Conservation (phyloP, 768 basidiomycete genomes). For the Boletus subcaerulescens region DNA sequence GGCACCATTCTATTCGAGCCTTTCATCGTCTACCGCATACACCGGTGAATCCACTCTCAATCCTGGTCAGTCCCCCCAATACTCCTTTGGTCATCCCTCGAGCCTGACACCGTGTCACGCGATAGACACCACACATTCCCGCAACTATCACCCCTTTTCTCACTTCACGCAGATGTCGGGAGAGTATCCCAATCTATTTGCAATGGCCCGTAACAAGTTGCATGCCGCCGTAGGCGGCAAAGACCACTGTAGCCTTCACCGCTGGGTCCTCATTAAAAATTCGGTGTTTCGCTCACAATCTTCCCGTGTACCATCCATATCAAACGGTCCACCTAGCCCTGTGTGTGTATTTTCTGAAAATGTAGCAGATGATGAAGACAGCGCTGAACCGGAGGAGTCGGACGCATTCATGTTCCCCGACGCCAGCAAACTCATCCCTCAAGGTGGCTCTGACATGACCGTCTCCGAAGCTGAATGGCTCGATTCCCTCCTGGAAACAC, state of each 20-base stretch:
- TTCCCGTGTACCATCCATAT: constrained; percentile 32
- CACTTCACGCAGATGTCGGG: constrained; percentile 42
- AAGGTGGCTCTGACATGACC: constrained; percentile 30
- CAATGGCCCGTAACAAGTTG: constrained; percentile 73
- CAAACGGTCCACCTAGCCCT: constrained; percentile 18
- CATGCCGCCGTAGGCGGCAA: constrained; percentile 56
- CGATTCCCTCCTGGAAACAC: constrained; percentile 72
- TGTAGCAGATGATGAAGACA: constrained; percentile 49
- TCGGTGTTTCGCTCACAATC: constrained; percentile 60
- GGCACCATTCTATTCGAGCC: constrained; percentile 86
- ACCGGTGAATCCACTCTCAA: constrained; percentile 39
- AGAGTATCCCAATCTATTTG: constrained; percentile 48
- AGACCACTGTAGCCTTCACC: constrained; percentile 74
- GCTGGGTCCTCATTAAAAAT: constrained; percentile 88
- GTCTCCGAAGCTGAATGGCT: constrained; percentile 78
- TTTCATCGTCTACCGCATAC: constrained; percentile 86
- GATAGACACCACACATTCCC: constrained; percentile 17
- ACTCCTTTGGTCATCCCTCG: neutral
- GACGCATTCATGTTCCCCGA: constrained; percentile 84
- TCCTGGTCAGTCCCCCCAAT: constrained; percentile 18
- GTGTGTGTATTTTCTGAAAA: constrained; percentile 35
- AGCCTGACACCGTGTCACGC: constrained; percentile 9
- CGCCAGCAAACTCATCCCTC: constrained; percentile 52
- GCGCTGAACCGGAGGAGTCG: constrained; percentile 39
- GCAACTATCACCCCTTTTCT: constrained; percentile 5